These are phyloP conservation scores for Cytidiella melzeri DNA, from an alignment of 768 basidiomycete genomes.

Conservation along the genomic window DNA sequence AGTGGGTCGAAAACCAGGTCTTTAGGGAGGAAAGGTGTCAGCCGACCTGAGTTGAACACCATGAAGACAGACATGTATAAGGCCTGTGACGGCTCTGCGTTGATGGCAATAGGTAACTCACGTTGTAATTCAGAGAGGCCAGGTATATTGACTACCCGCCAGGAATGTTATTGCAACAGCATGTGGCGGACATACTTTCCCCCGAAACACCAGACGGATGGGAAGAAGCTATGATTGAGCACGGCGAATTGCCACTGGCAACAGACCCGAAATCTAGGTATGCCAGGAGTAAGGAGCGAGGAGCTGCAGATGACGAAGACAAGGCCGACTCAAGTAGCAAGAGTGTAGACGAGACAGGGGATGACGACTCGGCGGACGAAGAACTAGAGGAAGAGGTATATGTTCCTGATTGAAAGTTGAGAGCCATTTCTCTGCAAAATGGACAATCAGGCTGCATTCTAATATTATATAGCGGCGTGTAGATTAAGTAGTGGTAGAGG, in stretches of 20 bases:
- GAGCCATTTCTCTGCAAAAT: no score
- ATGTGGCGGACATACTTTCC: constrained; percentile 40
- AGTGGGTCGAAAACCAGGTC: neutral
- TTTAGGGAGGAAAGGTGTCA: neutral
- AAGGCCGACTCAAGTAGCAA: no score
- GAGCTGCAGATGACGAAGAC: constrained; percentile 1
- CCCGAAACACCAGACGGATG: constrained; percentile 39
- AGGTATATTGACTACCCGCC: neutral
- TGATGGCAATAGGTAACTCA: constrained; percentile 58
- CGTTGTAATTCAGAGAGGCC: neutral
- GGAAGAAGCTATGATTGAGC: constrained; percentile 31
- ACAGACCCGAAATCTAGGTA: neutral
- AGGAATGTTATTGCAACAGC: constrained; percentile 70
- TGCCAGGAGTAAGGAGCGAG: neutral
- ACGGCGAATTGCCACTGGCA: constrained; percentile 3
- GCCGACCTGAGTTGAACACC: constrained; percentile 3
- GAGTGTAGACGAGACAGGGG: constrained; percentile 1
- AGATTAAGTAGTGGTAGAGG: neutral
- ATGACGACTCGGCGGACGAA: constrained; percentile 1
- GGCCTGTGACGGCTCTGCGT: constrained; percentile 63
- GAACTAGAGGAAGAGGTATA: constrained; percentile 1
- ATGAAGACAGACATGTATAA: constrained; percentile 62
- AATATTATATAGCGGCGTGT: neutral
- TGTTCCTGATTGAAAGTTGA: neutral
- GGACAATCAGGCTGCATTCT: neutral